Evolutionary conservation across 352 stramenopile genomes (phyloP), one percentile per base, ranked within the genome.

Genomic region (Globisporangium radiosum): DNA sequence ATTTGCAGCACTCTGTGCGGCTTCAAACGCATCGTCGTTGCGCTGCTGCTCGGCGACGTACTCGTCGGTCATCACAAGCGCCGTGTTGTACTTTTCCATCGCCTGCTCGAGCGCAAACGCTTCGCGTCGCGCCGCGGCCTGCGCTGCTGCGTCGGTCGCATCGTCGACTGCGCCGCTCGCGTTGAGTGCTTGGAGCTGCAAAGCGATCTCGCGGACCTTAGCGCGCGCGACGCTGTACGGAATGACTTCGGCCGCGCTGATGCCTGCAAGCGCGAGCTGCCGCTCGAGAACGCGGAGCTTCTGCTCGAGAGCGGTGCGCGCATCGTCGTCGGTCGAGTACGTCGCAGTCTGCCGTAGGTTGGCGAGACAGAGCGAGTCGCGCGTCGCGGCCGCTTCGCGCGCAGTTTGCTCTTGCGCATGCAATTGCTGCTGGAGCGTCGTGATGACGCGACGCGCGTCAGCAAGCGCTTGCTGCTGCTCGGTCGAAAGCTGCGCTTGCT

Each of bases 71-170:
- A 94, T 78, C 17, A 94, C 68, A n/a, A 97, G 72, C 48, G 90
- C 90, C 53, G 78, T 93, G 70, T 92, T 89, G 59, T 92, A 96
- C 53, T 89, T 87, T 62, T 96, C 86, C 85, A 97, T 96, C 39
- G 96, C 78, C 60, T 95, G 85, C 66, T 97, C 87, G 1, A 97
- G 73, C 52, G 81, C 71, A 55, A 89, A 96, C 57, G 95, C 95
- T 62, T 97, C 87, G 19, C 91, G 85, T 0, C 85, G 75, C 1
- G 87, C 69, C 19, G 75, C 73, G 42, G 58, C 62, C 53, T 84
- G 70, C 15, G 65, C 71, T 4, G 59, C 52, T 51, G 84, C 84
- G 52, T 85, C 70, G 25, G 25, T 33, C 25, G 25, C 25, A 10
- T 74, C 55, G 17, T 75, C 48, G 9, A 87, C 74, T 50, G 86